Conservation (phyloP, 2,329 filamentous ascomycete genomes). For the Xylariomycetidae sp. region DNA sequence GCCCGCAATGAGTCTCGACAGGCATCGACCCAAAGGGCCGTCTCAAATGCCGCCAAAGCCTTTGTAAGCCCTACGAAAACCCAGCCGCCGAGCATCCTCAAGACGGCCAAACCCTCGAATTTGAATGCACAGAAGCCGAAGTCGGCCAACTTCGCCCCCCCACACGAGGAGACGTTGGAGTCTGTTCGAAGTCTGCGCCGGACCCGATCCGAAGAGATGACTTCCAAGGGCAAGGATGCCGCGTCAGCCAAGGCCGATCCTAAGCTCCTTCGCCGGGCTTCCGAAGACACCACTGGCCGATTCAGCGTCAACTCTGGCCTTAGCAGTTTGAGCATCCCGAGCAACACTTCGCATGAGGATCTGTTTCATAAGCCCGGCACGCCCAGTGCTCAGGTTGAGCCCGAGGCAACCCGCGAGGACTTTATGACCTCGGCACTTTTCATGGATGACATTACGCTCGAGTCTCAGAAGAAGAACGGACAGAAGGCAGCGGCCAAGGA, state of each 20-base stretch:
- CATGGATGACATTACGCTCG: constrained; percentile 51
- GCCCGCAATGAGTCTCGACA: too few species aligned
- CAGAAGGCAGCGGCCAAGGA: constrained; percentile 25
- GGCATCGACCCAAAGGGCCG: too few species aligned
- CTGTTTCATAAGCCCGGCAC: constrained; percentile 18
- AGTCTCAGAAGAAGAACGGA: constrained; percentile 32
- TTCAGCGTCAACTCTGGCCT: constrained; percentile 29
- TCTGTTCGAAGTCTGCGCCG: too few species aligned
- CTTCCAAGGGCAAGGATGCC: too few species aligned
- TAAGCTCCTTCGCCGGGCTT: too few species aligned
- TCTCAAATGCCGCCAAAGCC: too few species aligned
- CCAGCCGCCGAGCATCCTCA: constrained; percentile 29
- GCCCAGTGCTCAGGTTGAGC: constrained; percentile 19
- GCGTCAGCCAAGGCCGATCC: too few species aligned
- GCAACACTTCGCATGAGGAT: constrained; percentile 17
- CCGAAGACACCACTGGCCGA: constrained; percentile 27
- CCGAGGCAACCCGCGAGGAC: constrained; percentile 32
- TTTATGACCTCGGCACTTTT: constrained; percentile 56
- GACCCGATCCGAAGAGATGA: too few species aligned
- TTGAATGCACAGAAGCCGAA: constrained; percentile 1
- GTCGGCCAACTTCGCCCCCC: not conserved
- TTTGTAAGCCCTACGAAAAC: too few species aligned
- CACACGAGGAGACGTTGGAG: too few species aligned
- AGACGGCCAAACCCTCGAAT: constrained; percentile 26
- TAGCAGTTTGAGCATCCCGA: constrained; percentile 25